Percentiles rank a stretch among this genome's conserved stretches.
Evolutionary conservation across 345 rosid genomes (phyloP).

Genomic region (Jatropha curcas): DNA sequence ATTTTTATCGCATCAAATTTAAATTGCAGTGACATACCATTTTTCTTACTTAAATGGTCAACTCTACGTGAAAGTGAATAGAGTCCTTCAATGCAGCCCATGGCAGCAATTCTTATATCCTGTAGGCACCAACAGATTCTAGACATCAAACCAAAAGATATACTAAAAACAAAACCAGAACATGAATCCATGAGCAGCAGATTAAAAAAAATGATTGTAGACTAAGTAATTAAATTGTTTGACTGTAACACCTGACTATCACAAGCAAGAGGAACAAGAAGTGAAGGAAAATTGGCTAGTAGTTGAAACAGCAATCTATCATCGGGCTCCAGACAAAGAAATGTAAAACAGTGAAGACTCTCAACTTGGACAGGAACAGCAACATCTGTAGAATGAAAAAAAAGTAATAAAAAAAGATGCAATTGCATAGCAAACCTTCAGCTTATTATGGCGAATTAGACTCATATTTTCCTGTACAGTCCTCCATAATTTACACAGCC

Average conservation of each 20-base stretch:
- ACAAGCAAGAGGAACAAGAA: constrained; percentile 72
- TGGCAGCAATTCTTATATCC: constrained; percentile 71
- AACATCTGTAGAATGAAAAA: constrained; percentile 51
- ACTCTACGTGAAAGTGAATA: constrained; percentile 48
- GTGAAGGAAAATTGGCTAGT: constrained; percentile 62
- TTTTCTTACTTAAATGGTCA: constrained; percentile 76
- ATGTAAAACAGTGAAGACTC: constrained; percentile 67
- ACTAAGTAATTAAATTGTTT: background rate
- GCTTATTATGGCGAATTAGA: background rate
- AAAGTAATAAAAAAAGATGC: background rate
- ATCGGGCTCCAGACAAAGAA: constrained; percentile 60
- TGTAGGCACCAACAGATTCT: constrained; percentile 23
- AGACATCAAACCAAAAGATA: constrained; percentile 3
- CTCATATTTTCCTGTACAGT: background rate
- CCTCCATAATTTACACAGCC: background rate
- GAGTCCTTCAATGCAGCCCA: constrained; percentile 75
- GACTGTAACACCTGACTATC: constrained; percentile 63
- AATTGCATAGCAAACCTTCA: background rate
- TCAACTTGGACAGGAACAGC: constrained; percentile 59
- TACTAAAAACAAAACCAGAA: background rate
- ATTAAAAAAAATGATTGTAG: background rate
- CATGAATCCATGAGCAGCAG: constrained; percentile 4
- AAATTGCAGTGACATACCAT: constrained; percentile 56
- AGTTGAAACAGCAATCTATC: constrained; percentile 54
- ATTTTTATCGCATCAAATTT: constrained; percentile 5